These are phyloP conservation scores for Termitomyces sp. DNA, from an alignment of 768 basidiomycete species.

Conservation along the genomic window DNA sequence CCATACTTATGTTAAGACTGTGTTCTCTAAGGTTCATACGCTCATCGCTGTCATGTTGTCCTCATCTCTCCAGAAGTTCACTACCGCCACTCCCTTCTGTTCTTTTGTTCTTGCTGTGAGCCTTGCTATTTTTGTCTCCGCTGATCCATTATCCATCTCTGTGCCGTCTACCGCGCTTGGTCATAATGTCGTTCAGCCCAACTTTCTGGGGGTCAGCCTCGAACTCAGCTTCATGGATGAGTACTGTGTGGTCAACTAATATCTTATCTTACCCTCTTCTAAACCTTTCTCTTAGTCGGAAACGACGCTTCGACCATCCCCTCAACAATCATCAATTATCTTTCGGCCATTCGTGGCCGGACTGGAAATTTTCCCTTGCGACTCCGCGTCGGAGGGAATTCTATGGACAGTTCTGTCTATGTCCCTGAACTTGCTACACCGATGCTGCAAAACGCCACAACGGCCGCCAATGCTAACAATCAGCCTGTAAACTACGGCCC, in stretches of 20 bases:
- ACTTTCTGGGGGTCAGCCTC: slow-evolving; percentile 64
- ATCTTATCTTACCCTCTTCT: slow-evolving; percentile 1
- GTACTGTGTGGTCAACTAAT: slow-evolving; percentile 39
- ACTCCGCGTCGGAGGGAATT: slow-evolving; percentile 49
- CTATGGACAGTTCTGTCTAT: slow-evolving; percentile 43
- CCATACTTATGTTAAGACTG: neutral
- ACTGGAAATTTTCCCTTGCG: slow-evolving; percentile 42
- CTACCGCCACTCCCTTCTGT: slow-evolving; percentile 15
- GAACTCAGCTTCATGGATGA: slow-evolving; percentile 61
- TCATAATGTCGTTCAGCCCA: slow-evolving; percentile 40
- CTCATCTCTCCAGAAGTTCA: slow-evolving; percentile 1
- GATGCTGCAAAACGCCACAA: slow-evolving; percentile 37
- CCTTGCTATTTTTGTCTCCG: slow-evolving; percentile 16
- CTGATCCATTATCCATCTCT: slow-evolving; percentile 25
- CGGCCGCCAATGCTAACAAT: slow-evolving; percentile 37
- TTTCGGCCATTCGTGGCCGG: slow-evolving; percentile 49
- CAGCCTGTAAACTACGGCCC: slow-evolving; percentile 48
- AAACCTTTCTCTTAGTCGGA: slow-evolving; percentile 35
- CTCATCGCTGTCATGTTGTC: slow-evolving; percentile 3
- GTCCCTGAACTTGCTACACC: slow-evolving; percentile 34
- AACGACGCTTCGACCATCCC: slow-evolving; percentile 51
- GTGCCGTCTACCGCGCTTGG: slow-evolving; percentile 33
- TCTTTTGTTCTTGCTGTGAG: slow-evolving; percentile 9
- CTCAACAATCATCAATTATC: slow-evolving; percentile 53
- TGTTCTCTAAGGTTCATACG: neutral